Evolutionary conservation across 75 land plant species (phyloP), one percentile per base, ranked within the genome.

Genomic region (Azolla pinnata): DNA sequence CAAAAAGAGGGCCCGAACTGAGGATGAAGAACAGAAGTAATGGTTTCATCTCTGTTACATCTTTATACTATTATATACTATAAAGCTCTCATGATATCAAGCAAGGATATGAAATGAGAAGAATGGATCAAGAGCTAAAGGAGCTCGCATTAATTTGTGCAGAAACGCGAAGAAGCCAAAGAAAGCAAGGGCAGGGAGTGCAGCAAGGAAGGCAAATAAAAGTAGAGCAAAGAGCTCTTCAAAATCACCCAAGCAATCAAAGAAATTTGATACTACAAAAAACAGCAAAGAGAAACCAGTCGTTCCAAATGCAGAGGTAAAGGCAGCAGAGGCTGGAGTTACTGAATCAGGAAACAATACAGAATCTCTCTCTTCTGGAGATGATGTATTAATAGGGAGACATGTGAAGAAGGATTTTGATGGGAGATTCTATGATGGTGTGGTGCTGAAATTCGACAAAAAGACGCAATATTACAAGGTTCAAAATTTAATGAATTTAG

Each of bases 381-480:
- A 28, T 2, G 3, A 10, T 5, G 10, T 66, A 34, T 49, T 64
- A 20, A 50, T 54, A 8, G 73, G 73, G 21, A 67, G 51, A 2
- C 23, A 44, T 16, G 52, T 70, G 17, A 29, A 38, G 49, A 70
- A 70, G 33, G 66, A 58, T 10, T 70, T 70, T 46, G 59, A 45
- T 17, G 66, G 73, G 29, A 70, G n/a, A 35, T 32, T 55, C 25
- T 70, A 57, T 30, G 28, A 46, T 48, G 73, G 73, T 7, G 10
- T 44, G 21, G 54, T 70, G 1, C 40, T 64, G 12, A 48, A 29
- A 35, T 70, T 47, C 49, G 73, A 70, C 49, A n/a, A 71, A 2
- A 58, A 70, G 61, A 64, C 51, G 9, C 38, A 63, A 54, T 70
- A 57, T 59, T 70, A 64, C 53, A 63, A 70, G 73, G 73, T 70